Percentiles rank a stretch among this genome's conserved stretches.
These are phyloP conservation scores for Umbelopsis sp. DNA, from an alignment of 192 early-diverging fungal genomes.

Conservation along the genomic window DNA sequence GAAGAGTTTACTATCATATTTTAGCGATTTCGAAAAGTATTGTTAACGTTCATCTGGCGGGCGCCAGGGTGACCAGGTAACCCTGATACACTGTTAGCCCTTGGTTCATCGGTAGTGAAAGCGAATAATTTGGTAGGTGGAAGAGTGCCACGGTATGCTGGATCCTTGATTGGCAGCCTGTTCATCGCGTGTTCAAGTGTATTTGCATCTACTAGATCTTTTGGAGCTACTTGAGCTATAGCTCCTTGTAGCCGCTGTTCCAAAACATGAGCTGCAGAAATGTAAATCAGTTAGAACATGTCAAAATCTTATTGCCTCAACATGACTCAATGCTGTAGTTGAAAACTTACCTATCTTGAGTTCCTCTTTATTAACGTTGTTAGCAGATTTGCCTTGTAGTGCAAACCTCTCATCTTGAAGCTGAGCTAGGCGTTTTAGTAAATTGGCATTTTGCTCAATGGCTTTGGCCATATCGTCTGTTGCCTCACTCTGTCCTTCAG, in stretches of 20 bases:
- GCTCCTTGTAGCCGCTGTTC: conserved; percentile 24
- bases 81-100: neutral
- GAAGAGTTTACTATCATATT: neutral
- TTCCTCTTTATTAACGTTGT: conserved; percentile 29
- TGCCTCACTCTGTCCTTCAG: neutral
- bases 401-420: conserved; percentile 52
- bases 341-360: conserved; percentile 41
- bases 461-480: conserved; percentile 19
- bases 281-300: neutral
- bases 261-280: neutral
- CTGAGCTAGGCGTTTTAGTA: conserved; percentile 40
- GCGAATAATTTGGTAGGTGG: conserved; percentile 53
- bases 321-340: no score
- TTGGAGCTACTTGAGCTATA: conserved; percentile 38
- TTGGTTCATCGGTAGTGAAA: conserved; percentile 39
- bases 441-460: conserved; percentile 42
- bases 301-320: neutral
- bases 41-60: neutral
- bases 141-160: conserved; percentile 49
- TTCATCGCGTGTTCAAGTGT: conserved; percentile 44
- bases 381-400: conserved; percentile 27
- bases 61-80: neutral
- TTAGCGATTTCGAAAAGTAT: neutral
- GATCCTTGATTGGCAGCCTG: conserved; percentile 41
- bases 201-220: conserved; percentile 32